Evolutionary conservation across 2,329 filamentous ascomycete genomes (phyloP), one percentile per base, ranked within the genome.

Genomic region (Daldinia sp.): DNA sequence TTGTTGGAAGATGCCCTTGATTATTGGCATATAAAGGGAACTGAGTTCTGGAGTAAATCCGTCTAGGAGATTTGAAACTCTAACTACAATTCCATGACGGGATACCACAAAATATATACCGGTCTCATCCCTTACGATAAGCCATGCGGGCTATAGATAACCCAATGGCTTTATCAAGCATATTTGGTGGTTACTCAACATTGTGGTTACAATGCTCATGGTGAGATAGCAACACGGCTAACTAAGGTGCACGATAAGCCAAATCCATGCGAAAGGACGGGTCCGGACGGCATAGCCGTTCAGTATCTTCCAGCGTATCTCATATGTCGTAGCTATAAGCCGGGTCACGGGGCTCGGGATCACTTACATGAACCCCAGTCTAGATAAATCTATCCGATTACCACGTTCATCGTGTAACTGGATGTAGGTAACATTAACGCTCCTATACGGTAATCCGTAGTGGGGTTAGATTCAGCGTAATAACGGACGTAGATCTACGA

Each of bases 141-240:
- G 50, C 50, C 19, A 30, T 41, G 23, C 52, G 55, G 59, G 55
- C 25, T 37, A 63, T 55, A 57, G 30, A 61, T 63, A 29, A 48
- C 23, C 60, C 57, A 63, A 49, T 56, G 51, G 21, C 9, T 19
- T 52, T 52, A 52, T 48, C 43, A 30, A n/a, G 43, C 43, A 15
- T 47, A 15, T 30, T 11, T 11, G n/a, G 43, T 58, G 58, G 27
- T 48, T 30, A 55, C 50, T 48, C 19, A n/a, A 37, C 15, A 23
- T 53, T 34, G 7, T 35, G 45, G n/a, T 45, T 15, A 25, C 25
- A 34, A 54, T 8, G 19, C 7, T 15, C 19, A 10, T 0, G 5
- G 32, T 15, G 11, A 43, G 37, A 41, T 43, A 43, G 39, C 21
- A 21, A 43, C 25, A 43, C 11, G 39, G 10, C 39, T n/a, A n/a